phyloP scores from a whole-genome alignment of 1,139 yeast species.

The Meyerozyma elateridarum region DNA sequence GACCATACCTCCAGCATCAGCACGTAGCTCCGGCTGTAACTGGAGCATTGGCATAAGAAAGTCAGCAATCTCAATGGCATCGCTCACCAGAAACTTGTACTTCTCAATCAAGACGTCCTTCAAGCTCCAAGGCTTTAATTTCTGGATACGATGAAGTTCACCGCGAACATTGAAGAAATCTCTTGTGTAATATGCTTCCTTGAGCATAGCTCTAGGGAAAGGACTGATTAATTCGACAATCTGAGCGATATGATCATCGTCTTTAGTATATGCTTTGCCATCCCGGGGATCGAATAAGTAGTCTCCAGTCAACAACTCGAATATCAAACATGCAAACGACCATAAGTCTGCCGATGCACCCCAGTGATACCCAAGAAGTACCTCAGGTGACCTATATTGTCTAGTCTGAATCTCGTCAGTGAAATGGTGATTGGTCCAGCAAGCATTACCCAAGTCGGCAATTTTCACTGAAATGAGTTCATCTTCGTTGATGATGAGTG shows the following conservation, averaged over 20 bases:
- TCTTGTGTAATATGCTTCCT: slow-evolving; percentile 38
- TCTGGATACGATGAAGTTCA: slow-evolving; percentile 24
- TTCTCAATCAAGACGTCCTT: slow-evolving; percentile 44
- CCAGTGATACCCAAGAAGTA: slow-evolving; percentile 46
- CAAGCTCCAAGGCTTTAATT: slow-evolving; percentile 47
- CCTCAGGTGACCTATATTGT: slow-evolving; percentile 47
- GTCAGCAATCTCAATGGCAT: slow-evolving; percentile 33
- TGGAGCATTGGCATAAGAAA: slow-evolving; percentile 72
- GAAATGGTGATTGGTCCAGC: slow-evolving; percentile 47
- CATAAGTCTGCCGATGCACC: slow-evolving; percentile 47
- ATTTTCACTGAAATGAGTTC: slow-evolving; percentile 46
- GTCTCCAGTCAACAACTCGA: slow-evolving; percentile 46
- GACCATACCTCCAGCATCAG: slow-evolving; percentile 78
- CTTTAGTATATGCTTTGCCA: slow-evolving; percentile 43
- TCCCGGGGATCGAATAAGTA: slow-evolving; percentile 45
- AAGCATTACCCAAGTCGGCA: slow-evolving; percentile 49
- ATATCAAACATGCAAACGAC: slow-evolving; percentile 45
- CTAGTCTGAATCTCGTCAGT: slow-evolving; percentile 50
- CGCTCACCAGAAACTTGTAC: slow-evolving; percentile 29
- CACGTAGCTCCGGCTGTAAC: slow-evolving; percentile 63
- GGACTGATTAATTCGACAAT: slow-evolving; percentile 43
- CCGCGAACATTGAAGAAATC: slow-evolving; percentile 37
- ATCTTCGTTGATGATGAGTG: slow-evolving; percentile 35
- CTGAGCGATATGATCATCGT: slow-evolving; percentile 49
- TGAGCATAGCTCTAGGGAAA: slow-evolving; percentile 39